Evolutionary conservation across 257 asterid species (phyloP), one percentile per base, ranked within the genome.

Genomic region (Solanum sejunctum): DNA sequence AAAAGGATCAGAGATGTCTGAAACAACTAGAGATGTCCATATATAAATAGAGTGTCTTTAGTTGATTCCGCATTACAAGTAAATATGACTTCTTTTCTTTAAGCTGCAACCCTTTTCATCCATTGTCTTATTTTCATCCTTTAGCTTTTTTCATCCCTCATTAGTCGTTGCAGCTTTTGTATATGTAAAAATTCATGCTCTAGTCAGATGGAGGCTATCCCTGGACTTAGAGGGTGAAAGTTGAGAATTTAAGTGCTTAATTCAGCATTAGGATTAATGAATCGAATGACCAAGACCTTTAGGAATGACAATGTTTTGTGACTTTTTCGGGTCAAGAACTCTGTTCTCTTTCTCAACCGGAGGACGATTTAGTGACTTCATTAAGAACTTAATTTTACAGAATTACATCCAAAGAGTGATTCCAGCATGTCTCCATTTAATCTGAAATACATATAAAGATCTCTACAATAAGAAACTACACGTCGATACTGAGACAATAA

Each of bases 311-410:
- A 85, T 85, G 84, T 66, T 85, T n/a, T 85, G 87, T 70, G 87
- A 80, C 61, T 85, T 85, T 83, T 85, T 85, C 13, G 81, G 84
- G 56, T 85, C 87, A 36, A 85, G 82, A 52, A 85, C 87, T 26
- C 85, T 80, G 55, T 85, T 85, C 28, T 85, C 87, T n/a, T 84
- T 60, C 36, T 60, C 70, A 36, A 45, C 60, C 12, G 64, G 67
- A 72, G 86, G 77, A 45, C 66, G 83, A 20, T 28, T 20, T 75
- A n/a, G 75, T 7, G 41, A 47, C 41, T 55, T 57, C 83, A 69
- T 58, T 72, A 23, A 75, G 75, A 8, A 39, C 69, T 72, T 75
- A 72, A 84, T 73, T 84, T 10, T 32, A 55, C 56, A 55, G 77
- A 15, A 57, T 41, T 84, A 32, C 72, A 23, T 16, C 67, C 86